Evolutionary conservation across 2,329 filamentous ascomycete species (phyloP).

Genomic region (Juglanconis sp.): DNA sequence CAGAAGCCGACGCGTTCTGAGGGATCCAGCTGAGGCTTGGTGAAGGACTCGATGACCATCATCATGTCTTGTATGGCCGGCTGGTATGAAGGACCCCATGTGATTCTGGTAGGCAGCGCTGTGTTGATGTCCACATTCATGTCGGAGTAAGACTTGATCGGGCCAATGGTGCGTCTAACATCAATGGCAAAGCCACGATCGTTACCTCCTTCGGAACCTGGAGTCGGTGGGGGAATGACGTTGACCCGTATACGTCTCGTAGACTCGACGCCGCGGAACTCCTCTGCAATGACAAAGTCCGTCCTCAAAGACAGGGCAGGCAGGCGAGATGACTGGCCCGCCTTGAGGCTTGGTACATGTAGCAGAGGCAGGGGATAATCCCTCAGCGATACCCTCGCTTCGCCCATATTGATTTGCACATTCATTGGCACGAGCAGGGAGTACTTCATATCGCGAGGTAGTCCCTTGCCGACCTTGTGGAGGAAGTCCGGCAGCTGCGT

Average conservation of each 20-base stretch:
- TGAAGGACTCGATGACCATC: constrained; percentile 98
- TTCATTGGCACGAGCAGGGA: constrained; percentile 86
- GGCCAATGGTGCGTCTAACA: constrained; percentile 85
- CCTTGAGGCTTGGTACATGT: constrained; percentile 80
- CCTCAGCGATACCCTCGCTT: constrained; percentile 78
- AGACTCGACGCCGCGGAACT: constrained; percentile 78
- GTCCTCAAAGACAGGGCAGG: constrained; percentile 81
- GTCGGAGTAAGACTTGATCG: constrained; percentile 95
- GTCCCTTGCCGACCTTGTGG: constrained; percentile 89
- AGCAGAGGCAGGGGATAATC: constrained; percentile 92
- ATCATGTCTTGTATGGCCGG: constrained; percentile 99
- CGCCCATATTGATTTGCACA: constrained; percentile 84
- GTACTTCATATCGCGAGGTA: constrained; percentile 89
- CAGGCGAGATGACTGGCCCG: constrained; percentile 73
- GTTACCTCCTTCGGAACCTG: constrained; percentile 52
- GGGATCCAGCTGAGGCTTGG: constrained; percentile 88
- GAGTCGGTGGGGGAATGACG: constrained; percentile 70
- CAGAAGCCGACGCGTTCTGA: constrained; percentile 96
- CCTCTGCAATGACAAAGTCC: constrained; percentile 94
- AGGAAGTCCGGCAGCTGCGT: constrained; percentile 80
- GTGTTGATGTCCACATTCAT: constrained; percentile 92
- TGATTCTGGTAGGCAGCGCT: constrained; percentile 84
- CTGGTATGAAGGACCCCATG: constrained; percentile 96
- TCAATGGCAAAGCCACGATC: constrained; percentile 75
- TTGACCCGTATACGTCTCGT: constrained; percentile 77